Evolutionary conservation across 2,329 filamentous ascomycete genomes (phyloP), one percentile per base, ranked within the genome.

Genomic region (Alternaria dauci): DNA sequence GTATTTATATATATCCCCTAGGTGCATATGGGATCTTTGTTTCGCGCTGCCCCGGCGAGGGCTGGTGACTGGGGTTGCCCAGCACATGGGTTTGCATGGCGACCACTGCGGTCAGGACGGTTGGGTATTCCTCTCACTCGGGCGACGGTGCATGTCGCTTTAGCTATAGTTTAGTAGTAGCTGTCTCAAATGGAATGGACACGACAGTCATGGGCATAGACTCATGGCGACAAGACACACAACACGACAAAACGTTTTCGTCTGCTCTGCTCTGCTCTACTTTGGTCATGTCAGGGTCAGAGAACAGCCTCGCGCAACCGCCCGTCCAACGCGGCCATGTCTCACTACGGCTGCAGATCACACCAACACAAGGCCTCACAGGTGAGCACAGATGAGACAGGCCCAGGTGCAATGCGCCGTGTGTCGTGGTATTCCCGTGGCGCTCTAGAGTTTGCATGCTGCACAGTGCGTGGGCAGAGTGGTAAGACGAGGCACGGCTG

Each of bases 1-100:
- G 71, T 65, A 73, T 69, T 63, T 63, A 68, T 70, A 65, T 70
- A 65, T 71, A 63, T 70, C 60, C 62, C 59, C 39, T 65, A 58
- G 52, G 48, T 69, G 28, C 46, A 57, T 48, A 9, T 38, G 28
- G 44, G 55, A 48, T 59, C 46, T 65, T 57, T 62, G 59, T 62
- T 57, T 58, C 61, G 52, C 62, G 60, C 60, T 62, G 60, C 61
- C 57, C 61, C 62, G 65, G 66, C 64, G 60, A 66, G 61, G 61
- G 61, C 53, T 36, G 44, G 59, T 55, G 59, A 47, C 57, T 55
- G 30, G 53, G 58, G 53, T 44, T n/a, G 26, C 42, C 55, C 56
- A 39, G 52, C 51, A 36, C 36, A 52, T 52, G 52, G 25, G 55
- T 54, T 63, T 58, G 58, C 58, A 55, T 57, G 28, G 25, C 50